phyloP scores from a whole-genome alignment of 495 filamentous ascomycete species.

The Neurospora cerealis region DNA sequence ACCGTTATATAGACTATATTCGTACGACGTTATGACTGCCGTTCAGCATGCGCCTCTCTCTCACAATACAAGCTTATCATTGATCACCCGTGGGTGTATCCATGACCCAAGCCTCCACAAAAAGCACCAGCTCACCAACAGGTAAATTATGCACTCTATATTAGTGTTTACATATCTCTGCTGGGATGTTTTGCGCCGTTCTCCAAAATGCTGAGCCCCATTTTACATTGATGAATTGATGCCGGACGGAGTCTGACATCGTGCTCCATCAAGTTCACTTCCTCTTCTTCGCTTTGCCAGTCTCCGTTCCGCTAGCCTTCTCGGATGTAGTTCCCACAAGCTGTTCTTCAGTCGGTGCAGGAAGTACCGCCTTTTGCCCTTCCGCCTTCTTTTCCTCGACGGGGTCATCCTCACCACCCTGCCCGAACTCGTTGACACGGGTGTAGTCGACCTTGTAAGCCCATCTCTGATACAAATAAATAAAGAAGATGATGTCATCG shows the following conservation, averaged over 20 bases:
- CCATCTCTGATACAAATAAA: slow-evolving; percentile 94
- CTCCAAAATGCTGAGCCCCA: not conserved
- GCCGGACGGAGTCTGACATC: not conserved
- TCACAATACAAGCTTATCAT: not conserved
- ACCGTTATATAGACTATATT: not conserved
- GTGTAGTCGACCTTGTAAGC: slow-evolving; percentile 88
- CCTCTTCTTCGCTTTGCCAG: slow-evolving; percentile 38
- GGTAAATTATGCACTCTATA: not conserved
- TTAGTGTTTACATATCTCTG: not conserved
- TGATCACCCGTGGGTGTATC: not conserved
- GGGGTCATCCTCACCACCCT: slow-evolving; percentile 80
- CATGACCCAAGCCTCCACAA: not conserved
- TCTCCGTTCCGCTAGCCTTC: slow-evolving; percentile 33
- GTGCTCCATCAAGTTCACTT: slow-evolving; percentile 19
- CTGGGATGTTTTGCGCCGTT: not conserved
- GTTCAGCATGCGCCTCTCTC: not conserved
- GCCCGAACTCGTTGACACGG: slow-evolving; percentile 94
- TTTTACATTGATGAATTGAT: not conserved
- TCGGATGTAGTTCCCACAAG: slow-evolving; percentile 14
- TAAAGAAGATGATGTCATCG: slow-evolving; percentile 96
- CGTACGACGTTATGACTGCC: not conserved
- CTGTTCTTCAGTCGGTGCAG: slow-evolving; percentile 1
- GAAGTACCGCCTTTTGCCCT: slow-evolving; percentile 11
- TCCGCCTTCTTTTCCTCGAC: slow-evolving; percentile 40
- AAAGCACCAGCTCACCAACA: not conserved